Evolutionary conservation across 2,329 filamentous ascomycete genomes (phyloP), one percentile per base, ranked within the genome.

Genomic region (Ciborinia camelliae): DNA sequence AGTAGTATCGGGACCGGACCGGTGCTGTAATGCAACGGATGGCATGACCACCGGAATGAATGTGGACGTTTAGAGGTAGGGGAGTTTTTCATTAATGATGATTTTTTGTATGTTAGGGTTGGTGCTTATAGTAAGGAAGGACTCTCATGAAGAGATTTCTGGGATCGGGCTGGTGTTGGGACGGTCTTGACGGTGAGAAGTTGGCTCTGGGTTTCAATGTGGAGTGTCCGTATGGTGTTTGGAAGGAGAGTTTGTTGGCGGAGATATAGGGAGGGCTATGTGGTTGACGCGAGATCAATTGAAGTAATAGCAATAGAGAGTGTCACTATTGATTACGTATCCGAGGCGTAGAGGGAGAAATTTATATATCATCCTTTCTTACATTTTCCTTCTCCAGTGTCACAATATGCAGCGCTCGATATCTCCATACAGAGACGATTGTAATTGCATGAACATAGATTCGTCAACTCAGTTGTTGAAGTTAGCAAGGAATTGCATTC

Each of bases 91-190:
- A 39, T 74, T 74, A 71, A 79, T 74, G 71, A 79, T 77, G 52
- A 81, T 72, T 0, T 77, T 73, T 18, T 72, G 65, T 14, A 68
- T 66, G 68, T 81, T 81, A 7, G 76, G 73, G 10, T 80, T 53
- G 2, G 80, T 70, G 8, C 68, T 69, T 0, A 76, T 72, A 1
- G 70, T 69, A 12, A 77, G 65, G 50, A 12, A 77, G 65, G 50
- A 82, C 71, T 1, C 71, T 73, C n/a, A 81, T 71, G 9, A 82
- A 63, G 1, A 75, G 78, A n/a, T 70, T 76, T 8, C 80, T 79
- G 0, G 73, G 69, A 4, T 41, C 68, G 0, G 75, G 66, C 18
- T 71, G 51, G 78, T 6, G 73, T 78, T 18, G 76, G 72, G 0
- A 76, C 23, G 2, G 64, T 72, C 62, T 76, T 68, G 53, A 79